phyloP scores from a whole-genome alignment of 441 rosid genomes.

The Erodium texanum region DNA sequence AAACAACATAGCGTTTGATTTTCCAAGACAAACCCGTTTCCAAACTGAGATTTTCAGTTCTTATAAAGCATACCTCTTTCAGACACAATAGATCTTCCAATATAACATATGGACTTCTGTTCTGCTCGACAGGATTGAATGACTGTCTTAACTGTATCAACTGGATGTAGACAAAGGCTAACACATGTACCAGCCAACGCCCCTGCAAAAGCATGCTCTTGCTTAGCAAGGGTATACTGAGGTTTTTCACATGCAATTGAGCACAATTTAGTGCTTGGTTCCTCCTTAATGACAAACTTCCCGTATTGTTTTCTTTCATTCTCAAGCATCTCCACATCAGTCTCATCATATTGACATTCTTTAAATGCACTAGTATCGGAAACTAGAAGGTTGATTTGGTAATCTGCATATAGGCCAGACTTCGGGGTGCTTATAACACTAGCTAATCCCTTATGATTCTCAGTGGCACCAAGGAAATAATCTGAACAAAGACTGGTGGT shows the following conservation, averaged over 20 bases:
- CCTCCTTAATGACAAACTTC: constrained; percentile 16
- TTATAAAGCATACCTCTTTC: constrained; percentile 54
- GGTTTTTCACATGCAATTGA: constrained; percentile 28
- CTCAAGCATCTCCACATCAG: constrained; percentile 20
- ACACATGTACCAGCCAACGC: constrained; percentile 74
- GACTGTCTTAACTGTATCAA: constrained; percentile 79
- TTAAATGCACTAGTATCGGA: constrained; percentile 18
- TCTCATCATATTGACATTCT: constrained; percentile 12
- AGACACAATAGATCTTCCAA: constrained; percentile 69
- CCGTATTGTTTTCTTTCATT: constrained; percentile 22
- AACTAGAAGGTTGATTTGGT: constrained; percentile 23
- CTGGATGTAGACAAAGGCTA: constrained; percentile 88
- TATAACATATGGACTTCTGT: constrained; percentile 50
- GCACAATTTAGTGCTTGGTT: constrained; percentile 18
- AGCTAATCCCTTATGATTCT: constrained; percentile 19
- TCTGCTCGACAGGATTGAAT: constrained; percentile 58
- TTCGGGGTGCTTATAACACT: constrained; percentile 13
- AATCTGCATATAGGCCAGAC: constrained; percentile 28
- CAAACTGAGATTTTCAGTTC: neutral
- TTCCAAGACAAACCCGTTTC: neutral
- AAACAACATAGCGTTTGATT: neutral
- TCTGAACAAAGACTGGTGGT: constrained; percentile 30
- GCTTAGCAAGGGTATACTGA: constrained; percentile 41
- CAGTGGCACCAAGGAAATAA: constrained; percentile 24
- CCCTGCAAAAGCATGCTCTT: constrained; percentile 85